Conservation (phyloP, 2,329 filamentous ascomycete species). For the Plenodomus lindquistii region DNA sequence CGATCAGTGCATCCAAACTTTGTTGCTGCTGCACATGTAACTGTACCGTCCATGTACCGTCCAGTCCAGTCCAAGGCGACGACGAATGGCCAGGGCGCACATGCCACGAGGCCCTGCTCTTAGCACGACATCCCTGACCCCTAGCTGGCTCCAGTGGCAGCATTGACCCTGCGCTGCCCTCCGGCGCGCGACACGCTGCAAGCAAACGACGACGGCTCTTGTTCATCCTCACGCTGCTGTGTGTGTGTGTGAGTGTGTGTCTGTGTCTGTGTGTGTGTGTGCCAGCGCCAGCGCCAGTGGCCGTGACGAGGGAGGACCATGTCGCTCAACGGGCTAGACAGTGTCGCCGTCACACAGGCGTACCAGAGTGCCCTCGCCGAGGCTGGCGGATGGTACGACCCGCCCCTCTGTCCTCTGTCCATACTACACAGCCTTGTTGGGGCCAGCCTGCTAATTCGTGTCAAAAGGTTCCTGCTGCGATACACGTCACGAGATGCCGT, state of each 20-base stretch:
- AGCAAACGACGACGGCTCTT: slow-evolving; percentile 2
- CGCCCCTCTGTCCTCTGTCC: slow-evolving; percentile 8
- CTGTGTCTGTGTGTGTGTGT: no score
- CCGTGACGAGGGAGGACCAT: slow-evolving; percentile 53
- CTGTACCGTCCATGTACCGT: no score
- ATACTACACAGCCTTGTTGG: slow-evolving; percentile 8
- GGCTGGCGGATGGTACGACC: slow-evolving; percentile 87
- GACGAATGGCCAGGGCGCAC: neutral
- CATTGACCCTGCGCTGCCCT: neutral
- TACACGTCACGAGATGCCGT: slow-evolving; percentile 89
- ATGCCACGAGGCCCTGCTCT: neutral
- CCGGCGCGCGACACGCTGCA: slow-evolving; percentile 5
- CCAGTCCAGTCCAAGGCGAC: no score
- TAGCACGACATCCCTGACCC: neutral
- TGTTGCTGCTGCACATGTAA: no score
- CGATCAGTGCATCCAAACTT: no score
- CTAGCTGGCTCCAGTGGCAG: slow-evolving; percentile 1
- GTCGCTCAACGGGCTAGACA: slow-evolving; percentile 96
- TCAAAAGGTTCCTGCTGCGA: slow-evolving; percentile 84
- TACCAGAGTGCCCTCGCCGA: slow-evolving; percentile 79
- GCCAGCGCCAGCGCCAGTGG: no score
- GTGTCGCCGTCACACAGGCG: slow-evolving; percentile 77
- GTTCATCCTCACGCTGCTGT: no score
- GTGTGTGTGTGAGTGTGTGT: no score
- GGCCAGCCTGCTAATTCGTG: slow-evolving; percentile 25